Base-by-base conservation (phyloP, 495 filamentous ascomycete genomes). In the Neurospora sp. region DNA sequence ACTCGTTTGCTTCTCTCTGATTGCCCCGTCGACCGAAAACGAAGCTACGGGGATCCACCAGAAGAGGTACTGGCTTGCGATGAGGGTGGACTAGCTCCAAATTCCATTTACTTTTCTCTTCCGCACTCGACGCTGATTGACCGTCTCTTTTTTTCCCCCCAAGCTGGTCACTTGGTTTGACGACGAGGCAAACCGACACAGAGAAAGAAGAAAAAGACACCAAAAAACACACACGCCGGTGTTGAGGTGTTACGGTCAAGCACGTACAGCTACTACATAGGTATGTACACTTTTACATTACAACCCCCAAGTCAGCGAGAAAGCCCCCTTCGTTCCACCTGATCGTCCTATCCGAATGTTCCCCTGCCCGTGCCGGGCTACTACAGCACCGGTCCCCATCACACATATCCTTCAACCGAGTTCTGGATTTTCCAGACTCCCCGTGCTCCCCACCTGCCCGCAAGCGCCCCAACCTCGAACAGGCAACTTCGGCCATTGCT, bases 1-100 rank as follows among this genome's bases (percentile, higher is more conserved):
- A 76, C 76, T 72, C 74, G 72, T 76, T 77, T 73, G 74, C 70
- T 69, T 72, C 45, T 59, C 27, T 77, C 70, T 79, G 76, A 78
- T 79, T 78, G 74, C 75, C 69, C 74, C 53, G 53, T 61, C 53
- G 53, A 61, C 22, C 53, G 27, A 35, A 61, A 35, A 61, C 12
- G 22, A 61, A 61, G 53, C 53, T 35, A 61, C 53, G 53, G 53
- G 53, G 53, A 61, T 61, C 53, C 53, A 61, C 53, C 53, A 14
- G 22, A 61, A 61, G 53, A 61, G 53, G 53, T 61, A 61, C 53
- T 61, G 22, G 53, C 53, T 61, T 61, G 53, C 53, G 53, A 61
- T 61, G 53, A 61, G 53, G 53, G 22, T 61, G 53, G 53, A 61
- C 53, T 61, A 61, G 53, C 53, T 61, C 22, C 53, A 61, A 61